Conservation (phyloP, 2,329 filamentous ascomycete genomes). For the Hypoxylon sp. region DNA sequence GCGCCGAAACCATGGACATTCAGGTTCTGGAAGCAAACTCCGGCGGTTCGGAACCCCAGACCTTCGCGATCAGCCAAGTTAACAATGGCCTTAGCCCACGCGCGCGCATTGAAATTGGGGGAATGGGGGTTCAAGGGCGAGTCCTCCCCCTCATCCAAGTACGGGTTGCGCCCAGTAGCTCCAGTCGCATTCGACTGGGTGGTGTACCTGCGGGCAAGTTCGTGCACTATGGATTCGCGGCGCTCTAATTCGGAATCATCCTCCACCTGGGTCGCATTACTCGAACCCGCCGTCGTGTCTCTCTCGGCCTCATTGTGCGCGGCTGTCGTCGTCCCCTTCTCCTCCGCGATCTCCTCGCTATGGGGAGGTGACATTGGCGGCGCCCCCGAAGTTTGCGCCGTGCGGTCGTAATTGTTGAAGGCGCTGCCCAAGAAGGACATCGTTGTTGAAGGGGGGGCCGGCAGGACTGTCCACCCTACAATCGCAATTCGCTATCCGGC, state of each 20-base stretch:
- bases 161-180: slow-evolving; percentile 63
- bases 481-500: slow-evolving; percentile 4
- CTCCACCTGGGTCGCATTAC: slow-evolving; percentile 56
- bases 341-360: slow-evolving; percentile 50
- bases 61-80: slow-evolving; percentile 67
- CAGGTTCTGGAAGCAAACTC: slow-evolving; percentile 76
- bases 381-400: slow-evolving; percentile 61
- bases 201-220: slow-evolving; percentile 70
- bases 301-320: slow-evolving; percentile 51
- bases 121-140: slow-evolving; percentile 70
- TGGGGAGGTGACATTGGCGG: slow-evolving; percentile 52
- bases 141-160: slow-evolving; percentile 61
- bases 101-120: slow-evolving; percentile 66
- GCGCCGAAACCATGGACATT: slow-evolving; percentile 78
- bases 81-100: slow-evolving; percentile 74
- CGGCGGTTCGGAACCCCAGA: slow-evolving; percentile 71
- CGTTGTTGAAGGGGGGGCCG: background rate
- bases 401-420: slow-evolving; percentile 66
- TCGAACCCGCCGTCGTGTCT: slow-evolving; percentile 46
- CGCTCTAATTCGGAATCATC: slow-evolving; percentile 64
- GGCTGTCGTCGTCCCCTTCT: slow-evolving; percentile 38
- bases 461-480: slow-evolving; percentile 5
- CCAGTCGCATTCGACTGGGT: slow-evolving; percentile 59
- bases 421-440: slow-evolving; percentile 63
- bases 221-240: slow-evolving; percentile 67